These are phyloP conservation scores for Suillus paluster DNA, from an alignment of 768 basidiomycete species.

Conservation along the genomic window DNA sequence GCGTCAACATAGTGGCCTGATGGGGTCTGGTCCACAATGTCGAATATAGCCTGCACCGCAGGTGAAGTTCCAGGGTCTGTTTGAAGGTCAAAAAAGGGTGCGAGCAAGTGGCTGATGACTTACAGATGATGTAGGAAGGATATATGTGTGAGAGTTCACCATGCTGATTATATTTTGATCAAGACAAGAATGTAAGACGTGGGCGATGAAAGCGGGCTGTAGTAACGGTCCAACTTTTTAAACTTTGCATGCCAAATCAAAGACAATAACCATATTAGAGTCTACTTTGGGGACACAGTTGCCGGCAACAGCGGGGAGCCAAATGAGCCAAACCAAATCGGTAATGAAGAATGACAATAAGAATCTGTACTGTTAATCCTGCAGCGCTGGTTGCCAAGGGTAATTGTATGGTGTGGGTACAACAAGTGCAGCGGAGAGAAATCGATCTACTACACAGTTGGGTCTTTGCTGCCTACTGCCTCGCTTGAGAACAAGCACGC, in stretches of 20 bases:
- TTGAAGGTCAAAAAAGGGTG: not conserved
- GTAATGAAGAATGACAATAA: no score
- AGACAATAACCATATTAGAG: not conserved
- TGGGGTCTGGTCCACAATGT: no score
- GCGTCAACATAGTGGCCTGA: slow-evolving; percentile 8
- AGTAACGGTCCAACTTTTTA: not conserved
- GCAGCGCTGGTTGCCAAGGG: no score
- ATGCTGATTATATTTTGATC: not conserved
- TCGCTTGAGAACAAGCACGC: no score
- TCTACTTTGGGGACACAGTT: no score
- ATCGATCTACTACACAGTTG: no score
- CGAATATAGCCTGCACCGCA: no score
- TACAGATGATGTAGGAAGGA: not conserved
- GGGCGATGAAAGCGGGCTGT: not conserved
- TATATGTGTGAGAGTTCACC: slow-evolving; percentile 7
- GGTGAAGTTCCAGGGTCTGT: no score
- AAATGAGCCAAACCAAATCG: not conserved
- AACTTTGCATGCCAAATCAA: not conserved
- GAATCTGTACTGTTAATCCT: no score
- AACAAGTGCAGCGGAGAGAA: no score
- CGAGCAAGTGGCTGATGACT: not conserved
- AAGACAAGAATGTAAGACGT: not conserved
- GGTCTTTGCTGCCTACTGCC: no score
- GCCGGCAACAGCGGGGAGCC: not conserved
- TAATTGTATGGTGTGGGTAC: not conserved